phyloP scores from a whole-genome alignment of 2,329 filamentous ascomycete genomes.

The Ceratocystis huliohia region DNA sequence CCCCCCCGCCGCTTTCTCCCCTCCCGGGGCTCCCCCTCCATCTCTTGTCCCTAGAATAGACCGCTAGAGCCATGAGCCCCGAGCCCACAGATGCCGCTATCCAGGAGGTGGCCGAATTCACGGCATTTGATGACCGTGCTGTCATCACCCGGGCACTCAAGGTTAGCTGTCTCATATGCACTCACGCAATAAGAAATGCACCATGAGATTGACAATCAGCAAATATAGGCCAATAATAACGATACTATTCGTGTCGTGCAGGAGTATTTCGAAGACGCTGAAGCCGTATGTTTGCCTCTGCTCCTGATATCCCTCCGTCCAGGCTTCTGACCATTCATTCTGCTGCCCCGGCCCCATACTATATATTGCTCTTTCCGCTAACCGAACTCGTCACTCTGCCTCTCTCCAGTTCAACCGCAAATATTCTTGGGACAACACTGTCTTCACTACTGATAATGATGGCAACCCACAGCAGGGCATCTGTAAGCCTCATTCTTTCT shows the following conservation, averaged over 20 bases:
- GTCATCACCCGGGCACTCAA: constrained; percentile 15
- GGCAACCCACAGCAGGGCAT: constrained; percentile 27
- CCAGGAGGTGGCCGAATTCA: constrained; percentile 18
- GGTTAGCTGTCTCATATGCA: neutral
- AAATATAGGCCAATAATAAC: constrained; percentile 13
- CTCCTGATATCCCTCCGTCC: no score
- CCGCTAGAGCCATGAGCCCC: neutral
- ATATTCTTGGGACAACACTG: constrained; percentile 44
- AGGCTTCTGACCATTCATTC: neutral
- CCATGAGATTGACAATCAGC: neutral
- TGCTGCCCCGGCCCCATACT: neutral
- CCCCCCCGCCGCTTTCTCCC: no score
- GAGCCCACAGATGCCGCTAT: constrained; percentile 1
- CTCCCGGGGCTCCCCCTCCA: no score
- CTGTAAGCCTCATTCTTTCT: neutral
- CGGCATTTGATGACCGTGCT: constrained; percentile 7
- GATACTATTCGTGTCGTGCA: constrained; percentile 17
- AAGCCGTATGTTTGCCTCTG: constrained; percentile 1
- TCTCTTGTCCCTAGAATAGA: no score
- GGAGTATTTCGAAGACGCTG: constrained; percentile 18
- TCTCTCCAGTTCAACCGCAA: constrained; percentile 34
- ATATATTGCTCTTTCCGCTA: neutral
- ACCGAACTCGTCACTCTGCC: neutral
- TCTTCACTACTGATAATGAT: constrained; percentile 42
- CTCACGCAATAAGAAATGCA: neutral